Conservation (phyloP, 2,329 filamentous ascomycete species). For the Cadophora sp. region DNA sequence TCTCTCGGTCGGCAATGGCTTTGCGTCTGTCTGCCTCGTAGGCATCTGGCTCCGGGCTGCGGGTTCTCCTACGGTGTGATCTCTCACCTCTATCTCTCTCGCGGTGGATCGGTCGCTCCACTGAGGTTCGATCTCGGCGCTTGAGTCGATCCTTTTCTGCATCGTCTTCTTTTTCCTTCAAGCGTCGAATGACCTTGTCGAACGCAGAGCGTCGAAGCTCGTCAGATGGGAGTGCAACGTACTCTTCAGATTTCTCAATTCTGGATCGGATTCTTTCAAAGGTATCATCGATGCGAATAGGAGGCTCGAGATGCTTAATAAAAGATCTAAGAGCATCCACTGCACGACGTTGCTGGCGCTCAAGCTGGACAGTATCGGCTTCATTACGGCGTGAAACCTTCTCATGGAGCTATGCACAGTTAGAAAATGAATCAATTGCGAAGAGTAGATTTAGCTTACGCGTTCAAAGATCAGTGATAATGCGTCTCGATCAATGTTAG, state of each 20-base stretch:
- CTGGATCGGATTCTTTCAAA: conserved; percentile 88
- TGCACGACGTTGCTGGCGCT: conserved; percentile 84
- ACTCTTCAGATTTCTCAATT: conserved; percentile 83
- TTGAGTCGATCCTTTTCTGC: conserved; percentile 69
- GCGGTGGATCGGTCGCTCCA: conserved; percentile 49
- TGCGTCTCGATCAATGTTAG: conserved; percentile 82
- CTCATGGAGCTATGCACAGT: conserved; percentile 70
- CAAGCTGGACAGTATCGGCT: conserved; percentile 81
- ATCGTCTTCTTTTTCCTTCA: conserved; percentile 92
- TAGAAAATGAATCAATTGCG: conserved; percentile 32
- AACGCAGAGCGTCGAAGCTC: conserved; percentile 84
- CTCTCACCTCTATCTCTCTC: conserved; percentile 67
- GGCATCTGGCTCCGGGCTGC: conserved; percentile 88
- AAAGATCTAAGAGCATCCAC: conserved; percentile 84
- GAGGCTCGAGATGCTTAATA: conserved; percentile 90
- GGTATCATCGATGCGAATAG: conserved; percentile 77
- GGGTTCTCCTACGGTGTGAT: conserved; percentile 74
- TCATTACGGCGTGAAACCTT: conserved; percentile 84
- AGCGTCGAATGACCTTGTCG: conserved; percentile 87
- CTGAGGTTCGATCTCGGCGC: conserved; percentile 63
- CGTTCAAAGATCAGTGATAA: conserved; percentile 85
- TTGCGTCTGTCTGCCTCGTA: conserved; percentile 96
- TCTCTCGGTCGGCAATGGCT: conserved; percentile 91
- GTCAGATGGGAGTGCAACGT: conserved; percentile 80
- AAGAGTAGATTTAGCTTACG: conserved; percentile 51